Evolutionary conservation across 768 basidiomycete species (phyloP), one percentile per base, ranked within the genome.

Genomic region (Suillus americanus): DNA sequence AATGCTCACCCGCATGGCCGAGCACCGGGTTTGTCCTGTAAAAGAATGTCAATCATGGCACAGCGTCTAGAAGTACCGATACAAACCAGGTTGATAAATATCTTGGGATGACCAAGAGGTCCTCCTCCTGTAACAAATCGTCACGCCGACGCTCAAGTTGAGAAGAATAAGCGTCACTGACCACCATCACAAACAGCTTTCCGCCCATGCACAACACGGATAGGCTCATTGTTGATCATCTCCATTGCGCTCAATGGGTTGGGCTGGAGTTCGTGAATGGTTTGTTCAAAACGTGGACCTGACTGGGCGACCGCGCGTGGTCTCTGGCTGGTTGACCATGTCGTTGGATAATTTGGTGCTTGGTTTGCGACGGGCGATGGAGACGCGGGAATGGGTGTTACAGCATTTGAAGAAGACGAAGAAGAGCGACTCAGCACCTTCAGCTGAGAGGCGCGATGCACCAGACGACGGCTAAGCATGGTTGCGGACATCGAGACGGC

Each of bases 161-260:
- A 54, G 14, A 63, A 23, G 41, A n/a, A 62, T 12, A 60, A 33
- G 33, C 40, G 57, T 41, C 6, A 81, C 93, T 70, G 69, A 98
- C 97, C 97, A 71, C 97, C 97, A 75, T 99, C 97, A 75, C 97
- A 99, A 57, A 89, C 83, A 2, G 95, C 95, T 76, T 88, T 94
- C 70, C 97, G 84, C 23, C 88, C 91, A 53, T 93, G 77, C 12
- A 97, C 89, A 53, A 95, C 73, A 60, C 90, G 83, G 62, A 97
- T 85, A 9, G 97, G 95, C 76, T 97, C 95, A 68, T 92, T 83
- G 57, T 84, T 83, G 69, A 99, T 85, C 71, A 99, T 83, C 67
- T 90, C 90, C 90, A 98, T 95, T 2, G 97, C 97, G 65, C 92
- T 92, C 67, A 90, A 82, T 14, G 97, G 90, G 64, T 87, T 87